phyloP scores from a whole-genome alignment of 495 filamentous ascomycete genomes.

The Halenospora varia region DNA sequence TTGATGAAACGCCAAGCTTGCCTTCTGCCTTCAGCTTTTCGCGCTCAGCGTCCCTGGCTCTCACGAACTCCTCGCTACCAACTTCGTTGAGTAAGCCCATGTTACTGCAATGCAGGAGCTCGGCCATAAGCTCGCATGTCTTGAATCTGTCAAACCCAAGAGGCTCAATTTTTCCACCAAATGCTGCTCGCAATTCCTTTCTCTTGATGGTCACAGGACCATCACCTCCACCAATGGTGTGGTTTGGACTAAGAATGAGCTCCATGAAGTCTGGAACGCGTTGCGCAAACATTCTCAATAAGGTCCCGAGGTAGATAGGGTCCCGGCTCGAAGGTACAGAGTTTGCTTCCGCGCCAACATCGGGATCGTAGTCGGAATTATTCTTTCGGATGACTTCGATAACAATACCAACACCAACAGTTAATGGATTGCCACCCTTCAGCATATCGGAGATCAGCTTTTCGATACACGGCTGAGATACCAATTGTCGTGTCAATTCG shows the following conservation, averaged over 20 bases:
- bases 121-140: constrained; percentile 98
- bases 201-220: constrained; percentile 55
- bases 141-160: constrained; percentile 98
- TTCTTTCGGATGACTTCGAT: constrained; percentile 99
- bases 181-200: constrained; percentile 74
- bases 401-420: constrained; percentile 94
- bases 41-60: constrained; percentile 74
- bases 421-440: constrained; percentile 87
- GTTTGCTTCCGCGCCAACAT: constrained; percentile 73
- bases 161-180: constrained; percentile 87
- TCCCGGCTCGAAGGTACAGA: constrained; percentile 77
- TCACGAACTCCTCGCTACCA: constrained; percentile 85
- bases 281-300: constrained; percentile 87
- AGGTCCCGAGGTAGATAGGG: constrained; percentile 91
- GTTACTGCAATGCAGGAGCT: constrained; percentile 96
- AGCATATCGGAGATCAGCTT: constrained; percentile 87
- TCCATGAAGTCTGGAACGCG: constrained; percentile 96
- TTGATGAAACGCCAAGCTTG: constrained; percentile 34
- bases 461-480: constrained; percentile 81
- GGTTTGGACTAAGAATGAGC: constrained; percentile 66
- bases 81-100: constrained; percentile 95
- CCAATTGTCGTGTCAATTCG: constrained; percentile 90
- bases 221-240: constrained; percentile 55
- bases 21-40: constrained; percentile 73
- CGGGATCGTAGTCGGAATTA: constrained; percentile 97